Base-by-base conservation (phyloP, 2,329 filamentous ascomycete species). In the Fusarium sp. region DNA sequence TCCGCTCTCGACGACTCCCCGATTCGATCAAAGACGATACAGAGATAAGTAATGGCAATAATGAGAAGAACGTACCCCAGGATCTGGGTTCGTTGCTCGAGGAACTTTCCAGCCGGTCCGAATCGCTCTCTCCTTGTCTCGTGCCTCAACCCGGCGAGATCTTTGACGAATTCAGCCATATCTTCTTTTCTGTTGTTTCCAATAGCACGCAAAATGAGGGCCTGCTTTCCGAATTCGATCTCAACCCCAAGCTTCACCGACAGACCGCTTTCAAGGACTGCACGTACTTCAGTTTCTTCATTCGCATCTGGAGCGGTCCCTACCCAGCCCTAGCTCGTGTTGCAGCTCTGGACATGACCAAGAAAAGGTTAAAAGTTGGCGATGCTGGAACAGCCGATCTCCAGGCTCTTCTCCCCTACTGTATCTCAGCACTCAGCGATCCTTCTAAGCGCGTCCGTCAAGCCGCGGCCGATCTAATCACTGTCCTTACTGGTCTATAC, bases 341-440 rank as follows among this genome's bases (percentile, higher is more conserved):
- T 62, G 88, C 91, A 14, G 94, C 95, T 17, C 82, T 98, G 55
- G 90, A 91, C 45, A 87, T 90, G 78, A 88, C 90, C 20, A 89
- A 90, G 67, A 85, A 85, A 36, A 85, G 87, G 33, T 80, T 94
- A 24, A 88, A 89, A 60, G 81, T 83, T 15, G 82, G 83, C 20
- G 86, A 88, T 66, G 85, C 84, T 61, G 81, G 79, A 28, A 84
- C 84, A 26, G 79, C 89, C 13, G 93, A 98, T 79, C 87, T 95
- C 55, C 96, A 98, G 80, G 89, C 90, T 17, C 81, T 98, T 24
- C 80, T 98, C n/a, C 96, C 96, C 6, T 98, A 97, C 82, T 85
- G 92, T 38, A 84, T 98, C 51, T 86, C 89, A 42, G 93, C 93
- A 28, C 87, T 98, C 24, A 87, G 90, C 31, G 96, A 98, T 80